A percentile compares a stretch with the other conserved stretches of the same genome.
These are phyloP conservation scores for Taiozyma sp. DNA, from an alignment of 1,139 yeast species.

Conservation along the genomic window DNA sequence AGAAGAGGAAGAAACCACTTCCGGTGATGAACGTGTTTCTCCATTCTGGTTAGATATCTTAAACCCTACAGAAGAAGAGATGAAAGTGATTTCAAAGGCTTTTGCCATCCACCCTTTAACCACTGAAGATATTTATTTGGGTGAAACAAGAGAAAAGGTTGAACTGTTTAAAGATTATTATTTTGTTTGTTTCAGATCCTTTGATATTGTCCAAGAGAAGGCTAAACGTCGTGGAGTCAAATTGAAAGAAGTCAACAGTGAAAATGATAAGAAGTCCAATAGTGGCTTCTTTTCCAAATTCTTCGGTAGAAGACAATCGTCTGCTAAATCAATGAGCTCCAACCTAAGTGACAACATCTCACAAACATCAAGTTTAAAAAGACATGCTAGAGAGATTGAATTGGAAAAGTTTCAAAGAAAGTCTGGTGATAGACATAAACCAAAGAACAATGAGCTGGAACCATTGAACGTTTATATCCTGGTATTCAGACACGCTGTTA, in stretches of 20 bases:
- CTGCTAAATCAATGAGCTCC: constrained; percentile 8
- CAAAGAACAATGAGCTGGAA: constrained; percentile 72
- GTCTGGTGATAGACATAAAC: constrained; percentile 38
- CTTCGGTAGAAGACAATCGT: constrained; percentile 16
- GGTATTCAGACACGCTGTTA: constrained; percentile 85
- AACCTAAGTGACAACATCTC: constrained; percentile 11
- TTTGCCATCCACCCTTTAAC: constrained; percentile 96
- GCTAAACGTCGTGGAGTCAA: constrained; percentile 29
- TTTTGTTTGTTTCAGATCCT: constrained; percentile 88
- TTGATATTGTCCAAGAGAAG: constrained; percentile 78
- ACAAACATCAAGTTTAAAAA: constrained; percentile 22
- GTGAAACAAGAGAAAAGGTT: constrained; percentile 93
- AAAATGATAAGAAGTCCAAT: constrained; percentile 5
- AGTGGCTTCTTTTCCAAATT: constrained; percentile 8
- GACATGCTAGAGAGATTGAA: constrained; percentile 28
- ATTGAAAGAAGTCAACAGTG: constrained; percentile 5
- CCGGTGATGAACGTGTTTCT: constrained; percentile 25
- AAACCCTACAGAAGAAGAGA: constrained; percentile 94
- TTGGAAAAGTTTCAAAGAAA: constrained; percentile 33
- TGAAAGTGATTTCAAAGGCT: constrained; percentile 87
- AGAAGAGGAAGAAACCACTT: not conserved
- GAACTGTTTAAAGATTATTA: constrained; percentile 88
- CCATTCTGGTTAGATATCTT: constrained; percentile 93
- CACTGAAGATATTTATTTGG: constrained; percentile 90
- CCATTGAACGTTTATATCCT: constrained; percentile 92